These are phyloP conservation scores for Fraxinus angustifolia DNA, from an alignment of 305 asterid genomes.

Conservation along the genomic window DNA sequence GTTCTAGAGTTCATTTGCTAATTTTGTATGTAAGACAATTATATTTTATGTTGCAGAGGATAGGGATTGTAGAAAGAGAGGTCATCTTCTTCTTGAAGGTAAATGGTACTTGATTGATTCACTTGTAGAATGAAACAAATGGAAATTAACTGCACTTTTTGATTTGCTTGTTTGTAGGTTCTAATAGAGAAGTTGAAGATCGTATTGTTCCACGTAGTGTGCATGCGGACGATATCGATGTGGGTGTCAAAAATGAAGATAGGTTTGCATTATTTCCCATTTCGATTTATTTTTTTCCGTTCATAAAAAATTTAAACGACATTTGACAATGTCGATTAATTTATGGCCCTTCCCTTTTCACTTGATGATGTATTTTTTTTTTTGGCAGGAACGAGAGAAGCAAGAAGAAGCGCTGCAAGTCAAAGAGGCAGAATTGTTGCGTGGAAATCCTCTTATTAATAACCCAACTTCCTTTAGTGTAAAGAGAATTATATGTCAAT, in stretches of 20 bases:
- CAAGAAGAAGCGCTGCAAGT: constrained; percentile 83
- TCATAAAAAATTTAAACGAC: neutral
- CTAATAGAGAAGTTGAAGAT: constrained; percentile 67
- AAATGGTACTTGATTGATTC: constrained; percentile 18
- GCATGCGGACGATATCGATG: constrained; percentile 86
- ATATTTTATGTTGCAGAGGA: constrained; percentile 33
- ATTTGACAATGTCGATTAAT: neutral
- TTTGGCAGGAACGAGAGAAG: constrained; percentile 55
- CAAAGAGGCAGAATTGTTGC: constrained; percentile 78
- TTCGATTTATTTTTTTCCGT: neutral
- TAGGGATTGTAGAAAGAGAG: constrained; percentile 47
- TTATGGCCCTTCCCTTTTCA: neutral
- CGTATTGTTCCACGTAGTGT: constrained; percentile 68
- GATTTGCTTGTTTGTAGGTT: constrained; percentile 39
- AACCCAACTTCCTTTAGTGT: constrained; percentile 69
- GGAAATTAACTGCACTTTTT: neutral
- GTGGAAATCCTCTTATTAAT: constrained; percentile 79
- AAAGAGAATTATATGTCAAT: constrained; percentile 42
- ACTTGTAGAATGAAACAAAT: neutral
- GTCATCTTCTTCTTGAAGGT: constrained; percentile 87
- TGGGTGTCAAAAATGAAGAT: constrained; percentile 51
- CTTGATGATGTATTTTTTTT: constrained; percentile 16
- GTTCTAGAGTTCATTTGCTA: neutral
- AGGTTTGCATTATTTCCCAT: constrained; percentile 23
- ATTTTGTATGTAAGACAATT: neutral